These are phyloP conservation scores for Gastrolobium villosum DNA, from an alignment of 306 rosid species.

Conservation along the genomic window DNA sequence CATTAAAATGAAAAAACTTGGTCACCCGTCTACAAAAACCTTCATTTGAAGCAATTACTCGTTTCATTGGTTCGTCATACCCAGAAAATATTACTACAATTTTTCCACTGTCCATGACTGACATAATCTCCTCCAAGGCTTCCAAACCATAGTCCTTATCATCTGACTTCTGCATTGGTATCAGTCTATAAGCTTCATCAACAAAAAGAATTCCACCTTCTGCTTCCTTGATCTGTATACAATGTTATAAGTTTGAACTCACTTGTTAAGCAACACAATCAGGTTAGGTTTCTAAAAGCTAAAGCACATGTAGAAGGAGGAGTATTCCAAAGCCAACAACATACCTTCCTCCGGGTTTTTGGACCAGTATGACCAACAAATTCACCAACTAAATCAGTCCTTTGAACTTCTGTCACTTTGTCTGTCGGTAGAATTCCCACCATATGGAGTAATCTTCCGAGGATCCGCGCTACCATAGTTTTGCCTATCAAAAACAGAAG, in stretches of 20 bases:
- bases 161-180: conserved; percentile 95
- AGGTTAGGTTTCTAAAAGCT: background rate
- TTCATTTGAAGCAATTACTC: conserved; percentile 90
- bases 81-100: conserved; percentile 95
- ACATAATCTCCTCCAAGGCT: conserved; percentile 98
- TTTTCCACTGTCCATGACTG: conserved; percentile 97
- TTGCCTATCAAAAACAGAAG: conserved; percentile 70
- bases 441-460: conserved; percentile 92
- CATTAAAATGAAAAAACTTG: conserved; percentile 85
- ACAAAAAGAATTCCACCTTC: conserved; percentile 98
- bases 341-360: conserved; percentile 90
- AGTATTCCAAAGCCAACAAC: conserved; percentile 1
- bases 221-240: conserved; percentile 81
- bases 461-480: conserved; percentile 96
- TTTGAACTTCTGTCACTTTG: conserved; percentile 93
- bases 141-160: conserved; percentile 98
- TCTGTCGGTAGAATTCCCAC: conserved; percentile 94
- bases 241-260: conserved; percentile 34
- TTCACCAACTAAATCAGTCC: conserved; percentile 98
- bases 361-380: conserved; percentile 99
- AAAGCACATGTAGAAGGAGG: conserved; percentile 19
- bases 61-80: conserved; percentile 90
- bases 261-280: conserved; percentile 22
- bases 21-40: conserved; percentile 97
- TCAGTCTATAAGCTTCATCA: conserved; percentile 92